Conservation (phyloP, 2,329 filamentous ascomycete genomes). For the Colletotrichum zoysiae region DNA sequence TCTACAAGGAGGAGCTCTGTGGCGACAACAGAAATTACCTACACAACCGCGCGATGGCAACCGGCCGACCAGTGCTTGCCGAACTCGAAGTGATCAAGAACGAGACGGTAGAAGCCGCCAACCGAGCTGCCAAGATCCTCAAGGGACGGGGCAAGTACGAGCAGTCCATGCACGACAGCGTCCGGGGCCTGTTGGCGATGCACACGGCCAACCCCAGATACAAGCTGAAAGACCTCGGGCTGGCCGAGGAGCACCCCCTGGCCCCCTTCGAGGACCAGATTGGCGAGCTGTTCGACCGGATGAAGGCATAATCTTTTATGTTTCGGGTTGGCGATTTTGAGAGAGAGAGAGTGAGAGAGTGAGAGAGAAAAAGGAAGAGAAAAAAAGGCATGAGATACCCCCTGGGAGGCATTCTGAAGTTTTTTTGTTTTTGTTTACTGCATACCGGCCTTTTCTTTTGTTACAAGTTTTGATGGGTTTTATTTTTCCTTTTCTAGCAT, state of each 20-base stretch:
- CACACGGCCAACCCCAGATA: slow-evolving; percentile 44
- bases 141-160: slow-evolving; percentile 42
- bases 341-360: too few species aligned
- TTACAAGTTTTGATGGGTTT: background rate
- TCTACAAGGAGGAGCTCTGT: slow-evolving; percentile 44
- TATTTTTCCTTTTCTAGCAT: too few species aligned
- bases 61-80: slow-evolving; percentile 19
- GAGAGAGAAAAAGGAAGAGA: too few species aligned
- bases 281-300: slow-evolving; percentile 39
- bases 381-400: slow-evolving; percentile 11
- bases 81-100: slow-evolving; percentile 37
- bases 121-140: slow-evolving; percentile 40
- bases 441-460: background rate
- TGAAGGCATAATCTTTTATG: slow-evolving; percentile 24
- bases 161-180: slow-evolving; percentile 41
- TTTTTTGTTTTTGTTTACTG: background rate
- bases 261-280: slow-evolving; percentile 41
- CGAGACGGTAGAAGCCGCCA: slow-evolving; percentile 38
- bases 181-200: slow-evolving; percentile 43
- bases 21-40: slow-evolving; percentile 43
- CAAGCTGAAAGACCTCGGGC: slow-evolving; percentile 41
- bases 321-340: background rate
- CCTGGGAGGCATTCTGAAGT: slow-evolving; percentile 13
- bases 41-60: slow-evolving; percentile 41
- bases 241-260: slow-evolving; percentile 43